These are phyloP conservation scores for Arthrobotrys megalospora DNA, from an alignment of 2,329 filamentous ascomycete genomes.

Conservation along the genomic window DNA sequence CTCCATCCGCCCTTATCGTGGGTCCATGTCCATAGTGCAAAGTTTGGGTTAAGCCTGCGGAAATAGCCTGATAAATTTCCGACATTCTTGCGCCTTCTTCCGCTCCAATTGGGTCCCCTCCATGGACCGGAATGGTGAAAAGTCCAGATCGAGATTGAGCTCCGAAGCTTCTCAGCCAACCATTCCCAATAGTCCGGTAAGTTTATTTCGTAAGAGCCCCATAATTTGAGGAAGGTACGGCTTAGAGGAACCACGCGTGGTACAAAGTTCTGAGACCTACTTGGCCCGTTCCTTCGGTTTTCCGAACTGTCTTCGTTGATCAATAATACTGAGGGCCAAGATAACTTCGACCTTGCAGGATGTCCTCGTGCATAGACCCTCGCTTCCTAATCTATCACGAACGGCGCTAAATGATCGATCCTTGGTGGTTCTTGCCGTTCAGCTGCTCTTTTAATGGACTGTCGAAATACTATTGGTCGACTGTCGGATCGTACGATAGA, in stretches of 20 bases:
- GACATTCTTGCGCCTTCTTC: slow-evolving; percentile 46
- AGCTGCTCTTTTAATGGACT: slow-evolving; percentile 26
- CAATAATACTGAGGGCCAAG: slow-evolving; percentile 28
- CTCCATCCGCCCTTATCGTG: slow-evolving; percentile 44
- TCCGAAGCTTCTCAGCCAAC: slow-evolving; percentile 49
- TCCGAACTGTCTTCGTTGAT: slow-evolving; percentile 18
- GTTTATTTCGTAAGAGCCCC: slow-evolving; percentile 37
- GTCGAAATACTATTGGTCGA: slow-evolving; percentile 41
- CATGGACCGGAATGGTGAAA: slow-evolving; percentile 44
- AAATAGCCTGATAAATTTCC: slow-evolving; percentile 51
- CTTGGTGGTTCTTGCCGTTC: slow-evolving; percentile 32
- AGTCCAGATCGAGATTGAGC: slow-evolving; percentile 39
- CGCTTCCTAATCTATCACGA: slow-evolving; percentile 28
- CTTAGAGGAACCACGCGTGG: slow-evolving; percentile 13
- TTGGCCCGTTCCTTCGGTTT: slow-evolving; percentile 1
- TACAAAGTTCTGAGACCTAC: slow-evolving; percentile 15
- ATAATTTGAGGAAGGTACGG: slow-evolving; percentile 23
- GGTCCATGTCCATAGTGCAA: slow-evolving; percentile 2
- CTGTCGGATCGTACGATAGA: slow-evolving; percentile 2
- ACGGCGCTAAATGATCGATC: slow-evolving; percentile 57
- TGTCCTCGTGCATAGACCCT: slow-evolving; percentile 38
- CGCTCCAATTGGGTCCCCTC: slow-evolving; percentile 46
- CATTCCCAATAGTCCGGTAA: slow-evolving; percentile 16
- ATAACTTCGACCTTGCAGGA: slow-evolving; percentile 31
- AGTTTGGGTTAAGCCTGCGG: slow-evolving; percentile 37